Evolutionary conservation across 495 filamentous ascomycete species (phyloP).

Genomic region (Penicillium robsamsonii): DNA sequence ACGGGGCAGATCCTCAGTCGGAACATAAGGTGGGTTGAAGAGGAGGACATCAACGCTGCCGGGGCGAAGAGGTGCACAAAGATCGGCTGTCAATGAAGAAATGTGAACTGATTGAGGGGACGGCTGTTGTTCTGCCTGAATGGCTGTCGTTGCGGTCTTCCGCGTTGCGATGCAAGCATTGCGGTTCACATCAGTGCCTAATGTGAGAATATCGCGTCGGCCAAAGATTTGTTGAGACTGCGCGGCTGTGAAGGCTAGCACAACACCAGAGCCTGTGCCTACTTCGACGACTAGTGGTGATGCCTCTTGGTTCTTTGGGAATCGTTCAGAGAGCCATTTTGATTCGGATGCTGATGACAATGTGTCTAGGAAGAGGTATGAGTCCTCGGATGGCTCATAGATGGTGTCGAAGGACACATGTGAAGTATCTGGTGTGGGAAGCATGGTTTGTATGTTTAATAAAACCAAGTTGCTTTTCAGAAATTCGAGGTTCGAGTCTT

Average conservation of each 20-base stretch:
- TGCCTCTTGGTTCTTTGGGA: slow-evolving; percentile 17
- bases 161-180: slow-evolving; percentile 71
- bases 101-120: slow-evolving; percentile 45
- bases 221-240: slow-evolving; percentile 73
- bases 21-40: slow-evolving; percentile 97
- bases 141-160: slow-evolving; percentile 60
- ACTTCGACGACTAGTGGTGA: slow-evolving; percentile 77
- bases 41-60: slow-evolving; percentile 75
- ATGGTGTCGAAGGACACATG: slow-evolving; percentile 83
- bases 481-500: background rate
- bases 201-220: slow-evolving; percentile 61
- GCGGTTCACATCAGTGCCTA: slow-evolving; percentile 78
- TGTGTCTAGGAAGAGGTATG: slow-evolving; percentile 90
- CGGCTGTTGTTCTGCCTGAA: slow-evolving; percentile 29
- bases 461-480: background rate
- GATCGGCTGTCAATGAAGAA: slow-evolving; percentile 62
- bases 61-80: slow-evolving; percentile 55
- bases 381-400: slow-evolving; percentile 95
- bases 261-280: slow-evolving; percentile 86
- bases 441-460: slow-evolving; percentile 50
- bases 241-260: slow-evolving; percentile 80
- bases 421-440: slow-evolving; percentile 87
- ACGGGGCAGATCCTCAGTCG: slow-evolving; percentile 67
- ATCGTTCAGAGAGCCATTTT: slow-evolving; percentile 65
- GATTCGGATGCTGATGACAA: slow-evolving; percentile 72